phyloP scores from a whole-genome alignment of 805 yeast genomes.

The Candida boidinii region DNA sequence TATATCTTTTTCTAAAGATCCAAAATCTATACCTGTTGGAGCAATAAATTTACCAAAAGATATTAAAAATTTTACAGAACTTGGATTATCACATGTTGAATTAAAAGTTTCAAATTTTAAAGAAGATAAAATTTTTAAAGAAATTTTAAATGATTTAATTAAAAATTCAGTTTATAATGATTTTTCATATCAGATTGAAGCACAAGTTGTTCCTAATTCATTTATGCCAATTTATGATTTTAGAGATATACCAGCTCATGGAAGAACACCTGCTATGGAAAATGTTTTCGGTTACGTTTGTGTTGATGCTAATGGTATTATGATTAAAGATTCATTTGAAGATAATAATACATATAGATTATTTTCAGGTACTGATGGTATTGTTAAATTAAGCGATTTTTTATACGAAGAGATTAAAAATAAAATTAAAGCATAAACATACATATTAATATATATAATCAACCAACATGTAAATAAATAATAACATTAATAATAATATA shows the following conservation, averaged over 20 bases:
- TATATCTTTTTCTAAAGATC: conserved; percentile 23
- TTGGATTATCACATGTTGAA: conserved; percentile 1
- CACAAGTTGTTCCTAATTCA: conserved; percentile 39
- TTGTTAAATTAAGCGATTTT: conserved; percentile 43
- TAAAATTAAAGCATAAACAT: conserved; percentile 5
- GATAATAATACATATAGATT: conserved; percentile 51
- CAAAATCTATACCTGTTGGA: conserved; percentile 18
- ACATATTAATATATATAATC: background rate
- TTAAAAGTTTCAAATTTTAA: conserved; percentile 17
- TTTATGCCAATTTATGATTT: conserved; percentile 69
- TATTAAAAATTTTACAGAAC: background rate
- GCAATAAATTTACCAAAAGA: conserved; percentile 2
- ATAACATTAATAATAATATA: no score
- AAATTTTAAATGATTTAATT: conserved; percentile 15
- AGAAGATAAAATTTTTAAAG: conserved; percentile 18
- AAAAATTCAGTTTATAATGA: conserved; percentile 28
- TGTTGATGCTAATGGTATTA: conserved; percentile 45
- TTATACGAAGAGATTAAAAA: conserved; percentile 30
- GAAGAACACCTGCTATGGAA: conserved; percentile 62
- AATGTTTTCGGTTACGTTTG: conserved; percentile 64
- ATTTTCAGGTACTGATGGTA: conserved; percentile 35
- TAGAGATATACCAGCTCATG: conserved; percentile 53
- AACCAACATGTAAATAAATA: background rate
- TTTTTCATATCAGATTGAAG: conserved; percentile 46
- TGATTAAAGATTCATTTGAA: conserved; percentile 48